These are phyloP conservation scores for Aureobasidium namibiae DNA, from an alignment of 2,329 filamentous ascomycete species.

Conservation along the genomic window DNA sequence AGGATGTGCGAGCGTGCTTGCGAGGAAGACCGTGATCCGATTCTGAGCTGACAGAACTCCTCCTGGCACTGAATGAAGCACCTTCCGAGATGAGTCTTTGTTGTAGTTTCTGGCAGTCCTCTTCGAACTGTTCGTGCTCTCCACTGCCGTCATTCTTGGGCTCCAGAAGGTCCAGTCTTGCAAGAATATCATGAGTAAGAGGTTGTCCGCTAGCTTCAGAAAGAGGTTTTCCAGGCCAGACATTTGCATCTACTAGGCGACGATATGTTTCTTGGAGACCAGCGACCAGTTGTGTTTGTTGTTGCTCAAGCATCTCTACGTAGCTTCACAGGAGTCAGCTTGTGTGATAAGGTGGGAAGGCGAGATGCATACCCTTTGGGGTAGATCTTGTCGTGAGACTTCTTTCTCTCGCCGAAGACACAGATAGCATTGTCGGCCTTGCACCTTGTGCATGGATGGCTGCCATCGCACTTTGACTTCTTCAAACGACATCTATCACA, in stretches of 20 bases:
- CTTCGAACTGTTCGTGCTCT: conserved; percentile 48
- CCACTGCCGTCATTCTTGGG: conserved; percentile 37
- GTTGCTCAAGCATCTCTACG: conserved; percentile 59
- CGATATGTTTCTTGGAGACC: conserved; percentile 55
- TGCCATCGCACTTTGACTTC: conserved; percentile 61
- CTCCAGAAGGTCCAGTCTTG: conserved; percentile 50
- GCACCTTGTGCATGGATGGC: conserved; percentile 53
- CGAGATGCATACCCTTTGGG: conserved; percentile 49
- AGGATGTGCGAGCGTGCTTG: conserved; percentile 26
- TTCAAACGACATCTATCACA: conserved; percentile 59
- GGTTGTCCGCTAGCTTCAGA: conserved; percentile 48
- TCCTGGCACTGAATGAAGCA: conserved; percentile 40
- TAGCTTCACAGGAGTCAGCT: conserved; percentile 35
- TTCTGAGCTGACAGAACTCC: conserved; percentile 49
- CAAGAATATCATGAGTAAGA: conserved; percentile 56
- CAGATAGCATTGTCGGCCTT: conserved; percentile 57
- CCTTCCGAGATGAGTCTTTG: conserved; percentile 46
- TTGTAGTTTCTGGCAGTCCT: conserved; percentile 48
- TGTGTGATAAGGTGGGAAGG: conserved; percentile 5
- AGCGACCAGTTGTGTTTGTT: conserved; percentile 53
- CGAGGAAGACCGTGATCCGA: conserved; percentile 45
- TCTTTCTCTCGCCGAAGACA: conserved; percentile 57
- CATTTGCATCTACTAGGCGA: conserved; percentile 42
- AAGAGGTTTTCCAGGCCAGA: conserved; percentile 48
- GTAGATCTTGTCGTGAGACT: conserved; percentile 59